phyloP scores from a whole-genome alignment of 768 basidiomycete genomes.

The Calocera viscosa region DNA sequence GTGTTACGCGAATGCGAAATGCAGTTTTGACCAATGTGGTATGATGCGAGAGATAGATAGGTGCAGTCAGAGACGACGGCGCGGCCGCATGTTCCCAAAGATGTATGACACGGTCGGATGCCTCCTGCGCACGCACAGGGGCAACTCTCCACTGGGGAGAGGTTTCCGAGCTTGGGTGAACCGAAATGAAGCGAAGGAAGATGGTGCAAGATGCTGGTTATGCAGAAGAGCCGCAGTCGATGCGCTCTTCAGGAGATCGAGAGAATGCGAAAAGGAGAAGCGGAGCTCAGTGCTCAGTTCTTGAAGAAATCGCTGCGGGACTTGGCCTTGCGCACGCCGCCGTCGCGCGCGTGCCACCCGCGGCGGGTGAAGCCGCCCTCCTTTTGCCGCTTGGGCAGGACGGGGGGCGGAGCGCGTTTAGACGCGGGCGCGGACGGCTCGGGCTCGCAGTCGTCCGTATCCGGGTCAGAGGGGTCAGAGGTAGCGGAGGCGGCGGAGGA shows the following conservation, averaged over 20 bases:
- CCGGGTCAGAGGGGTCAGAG: background rate
- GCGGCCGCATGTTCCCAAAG: no score
- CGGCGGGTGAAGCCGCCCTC: background rate
- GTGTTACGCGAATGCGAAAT: no score
- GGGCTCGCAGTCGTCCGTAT: background rate
- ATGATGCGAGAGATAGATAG: no score
- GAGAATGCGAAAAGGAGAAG: background rate
- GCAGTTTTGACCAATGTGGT: no score
- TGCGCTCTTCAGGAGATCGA: background rate
- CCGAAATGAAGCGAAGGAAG: background rate
- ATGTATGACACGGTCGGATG: no score
- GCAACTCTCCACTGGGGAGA: background rate
- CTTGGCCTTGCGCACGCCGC: background rate
- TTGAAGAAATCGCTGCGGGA: background rate
- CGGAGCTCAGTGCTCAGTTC: background rate
- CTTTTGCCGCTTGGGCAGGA: background rate
- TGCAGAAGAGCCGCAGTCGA: slow-evolving; percentile 7
- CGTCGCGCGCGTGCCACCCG: background rate
- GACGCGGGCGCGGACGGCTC: slow-evolving; percentile 1
- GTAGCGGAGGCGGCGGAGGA: background rate
- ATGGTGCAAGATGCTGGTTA: background rate
- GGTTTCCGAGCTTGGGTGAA: background rate
- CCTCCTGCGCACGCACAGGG: background rate
- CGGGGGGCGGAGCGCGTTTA: background rate
- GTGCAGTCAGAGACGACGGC: no score